Conservation (phyloP, 352 stramenopile species). For the Peronospora farinosa region DNA sequence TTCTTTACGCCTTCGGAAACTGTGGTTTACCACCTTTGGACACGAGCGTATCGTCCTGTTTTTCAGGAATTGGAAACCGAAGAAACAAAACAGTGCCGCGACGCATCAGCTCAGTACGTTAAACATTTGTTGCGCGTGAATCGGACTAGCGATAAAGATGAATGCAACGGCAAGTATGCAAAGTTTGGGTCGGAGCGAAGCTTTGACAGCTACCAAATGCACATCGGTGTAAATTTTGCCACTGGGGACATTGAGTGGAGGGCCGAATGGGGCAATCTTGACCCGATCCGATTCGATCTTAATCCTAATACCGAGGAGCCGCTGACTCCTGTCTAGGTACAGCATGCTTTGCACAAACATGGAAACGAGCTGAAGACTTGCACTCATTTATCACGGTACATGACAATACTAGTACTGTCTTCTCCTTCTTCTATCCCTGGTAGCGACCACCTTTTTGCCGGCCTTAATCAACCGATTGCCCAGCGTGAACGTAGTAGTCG, state of each 20-base stretch:
- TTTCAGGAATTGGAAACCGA: conserved; percentile 67
- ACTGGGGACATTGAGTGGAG: conserved; percentile 40
- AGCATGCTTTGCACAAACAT: too few relatives aligned
- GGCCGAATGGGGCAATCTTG: conserved; percentile 46
- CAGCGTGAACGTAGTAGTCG: conserved; percentile 62
- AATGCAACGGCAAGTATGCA: conserved; percentile 8
- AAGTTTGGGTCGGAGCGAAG: conserved; percentile 30
- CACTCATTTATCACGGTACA: too few relatives aligned
- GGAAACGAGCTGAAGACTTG: too few relatives aligned
- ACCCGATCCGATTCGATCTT: conserved; percentile 62
- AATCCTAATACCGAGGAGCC: conserved; percentile 10
- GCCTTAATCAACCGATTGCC: conserved; percentile 63
- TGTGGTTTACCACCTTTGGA: conserved; percentile 89
- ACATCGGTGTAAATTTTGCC: conserved; percentile 50
- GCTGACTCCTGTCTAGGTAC: conserved; percentile 6
- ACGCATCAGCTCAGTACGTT: conserved; percentile 26
- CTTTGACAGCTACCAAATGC: conserved; percentile 42
- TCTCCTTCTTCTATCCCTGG: too few relatives aligned
- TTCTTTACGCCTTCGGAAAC: conserved; percentile 82
- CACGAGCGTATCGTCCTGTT: conserved; percentile 57
- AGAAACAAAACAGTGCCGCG: conserved; percentile 20
- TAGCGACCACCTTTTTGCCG: too few relatives aligned
- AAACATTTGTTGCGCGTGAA: conserved; percentile 21
- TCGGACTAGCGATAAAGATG: background rate
- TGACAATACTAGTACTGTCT: too few relatives aligned